Evolutionary conservation across 2,329 filamentous ascomycete genomes (phyloP), one percentile per base, ranked within the genome.

Genomic region (Phialophora expanda): DNA sequence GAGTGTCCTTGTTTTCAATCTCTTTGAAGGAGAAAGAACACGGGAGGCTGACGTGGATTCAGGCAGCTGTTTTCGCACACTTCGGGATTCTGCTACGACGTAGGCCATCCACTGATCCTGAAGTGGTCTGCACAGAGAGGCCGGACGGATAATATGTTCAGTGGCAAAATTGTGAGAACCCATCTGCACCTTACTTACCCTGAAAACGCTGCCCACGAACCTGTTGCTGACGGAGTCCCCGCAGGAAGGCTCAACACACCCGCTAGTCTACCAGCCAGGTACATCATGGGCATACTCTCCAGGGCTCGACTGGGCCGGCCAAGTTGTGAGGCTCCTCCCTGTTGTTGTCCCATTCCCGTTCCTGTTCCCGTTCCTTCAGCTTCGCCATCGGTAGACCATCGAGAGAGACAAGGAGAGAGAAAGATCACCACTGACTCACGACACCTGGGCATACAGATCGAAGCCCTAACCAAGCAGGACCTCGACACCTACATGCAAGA

Each of bases 231-330:
- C 17, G 12, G 14, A 44, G 20, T 7, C 7, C 26, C 26, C 22
- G 14, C 59, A 61, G 60, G 58, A 51, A 57, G 58, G 64, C 26
- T 44, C 53, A 34, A 75, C 71, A 11, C 73, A 76, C 56, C 85
- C 87, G 0, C 75, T 91, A 17, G 74, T 89, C 0, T 86, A 24
- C 8, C 57, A 87, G 61, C 85, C 85, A 0, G 85, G 84, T 0
- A 73, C 74, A 0, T 73, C 76, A 2, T 87, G 84, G 84, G 76
- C 78, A 69, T 86, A 87, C 65, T 79, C 82, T 0, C 69, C 78
- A 0, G 78, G 80, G 0, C 70, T 83, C 0, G 85, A 87, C 75
- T 87, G 83, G 84, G 82, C 80, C 0, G 84, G 85, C 2, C 76
- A 79, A 0, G 75, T 86, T 0, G 76, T 86, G 32, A 38, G 55